Percentiles rank a stretch among this genome's conserved stretches.
phyloP scores from a whole-genome alignment of 164 flowering plant genomes.

The Vitis vinifera region ASM3070453v1 NC_081823.1:10736501-10737000 shows the following conservation, averaged over 20 bases:
- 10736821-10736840: slow-evolving; percentile 48
- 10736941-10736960: slow-evolving; percentile 57
- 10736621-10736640: slow-evolving; percentile 63
- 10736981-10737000: slow-evolving; percentile 40
- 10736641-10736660: slow-evolving; percentile 48
- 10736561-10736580: slow-evolving; percentile 70
- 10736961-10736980: slow-evolving; percentile 42
- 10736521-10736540: slow-evolving; percentile 49
- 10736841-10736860: slow-evolving; percentile 58
- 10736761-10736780: slow-evolving; percentile 63
- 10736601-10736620: slow-evolving; percentile 57
- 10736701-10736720: slow-evolving; percentile 66
- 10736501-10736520: slow-evolving; percentile 32
- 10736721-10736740: slow-evolving; percentile 48
- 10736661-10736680: slow-evolving; percentile 48
- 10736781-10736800: slow-evolving; percentile 66
- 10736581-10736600: slow-evolving; percentile 54
- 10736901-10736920: slow-evolving; percentile 43
- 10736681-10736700: slow-evolving; percentile 46
- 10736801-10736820: slow-evolving; percentile 49
- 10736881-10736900: slow-evolving; percentile 44
- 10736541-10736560: slow-evolving; percentile 58
- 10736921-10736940: slow-evolving; percentile 33
- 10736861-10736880: slow-evolving; percentile 48
- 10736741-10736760: slow-evolving; percentile 47